Percentiles rank a stretch among this genome's conserved stretches.
Conservation (phyloP, 139 green algal genomes). For the Volvox reticuliferus region DNA sequence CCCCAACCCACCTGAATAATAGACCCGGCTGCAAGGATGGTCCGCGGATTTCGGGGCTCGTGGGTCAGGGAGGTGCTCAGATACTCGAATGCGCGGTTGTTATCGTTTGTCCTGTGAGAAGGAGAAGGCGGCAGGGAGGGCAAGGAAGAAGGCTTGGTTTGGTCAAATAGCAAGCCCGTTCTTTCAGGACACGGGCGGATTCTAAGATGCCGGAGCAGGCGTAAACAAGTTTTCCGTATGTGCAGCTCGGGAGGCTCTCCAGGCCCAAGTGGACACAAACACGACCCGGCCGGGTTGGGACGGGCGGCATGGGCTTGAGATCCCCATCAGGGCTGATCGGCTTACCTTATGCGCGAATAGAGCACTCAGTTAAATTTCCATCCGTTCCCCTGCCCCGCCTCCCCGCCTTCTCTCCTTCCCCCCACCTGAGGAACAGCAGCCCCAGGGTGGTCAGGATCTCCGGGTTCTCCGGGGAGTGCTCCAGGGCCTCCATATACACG, state of each 20-base stretch:
- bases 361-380: too few relatives aligned
- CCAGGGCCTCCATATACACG: slow-evolving; percentile 70
- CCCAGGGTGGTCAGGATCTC: slow-evolving; percentile 84
- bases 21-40: slow-evolving; percentile 81
- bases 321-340: too few relatives aligned
- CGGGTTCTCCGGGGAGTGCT: slow-evolving; percentile 81
- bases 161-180: neutral
- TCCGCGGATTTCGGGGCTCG: slow-evolving; percentile 78
- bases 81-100: slow-evolving; percentile 78
- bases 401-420: neutral
- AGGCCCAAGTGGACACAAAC: too few relatives aligned
- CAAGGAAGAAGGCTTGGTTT: neutral
- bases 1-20: slow-evolving; percentile 78
- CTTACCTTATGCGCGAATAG: too few relatives aligned
- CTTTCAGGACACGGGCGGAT: too few relatives aligned
- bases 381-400: neutral
- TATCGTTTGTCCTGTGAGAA: slow-evolving; percentile 70
- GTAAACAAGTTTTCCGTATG: too few relatives aligned
- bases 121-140: neutral
- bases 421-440: slow-evolving; percentile 77
- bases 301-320: too few relatives aligned
- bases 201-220: too few relatives aligned
- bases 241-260: too few relatives aligned
- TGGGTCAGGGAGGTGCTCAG: slow-evolving; percentile 75
- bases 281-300: too few relatives aligned